Conservation (phyloP, 805 yeast species). For the Yamadazyma paraphyllophila region DNA sequence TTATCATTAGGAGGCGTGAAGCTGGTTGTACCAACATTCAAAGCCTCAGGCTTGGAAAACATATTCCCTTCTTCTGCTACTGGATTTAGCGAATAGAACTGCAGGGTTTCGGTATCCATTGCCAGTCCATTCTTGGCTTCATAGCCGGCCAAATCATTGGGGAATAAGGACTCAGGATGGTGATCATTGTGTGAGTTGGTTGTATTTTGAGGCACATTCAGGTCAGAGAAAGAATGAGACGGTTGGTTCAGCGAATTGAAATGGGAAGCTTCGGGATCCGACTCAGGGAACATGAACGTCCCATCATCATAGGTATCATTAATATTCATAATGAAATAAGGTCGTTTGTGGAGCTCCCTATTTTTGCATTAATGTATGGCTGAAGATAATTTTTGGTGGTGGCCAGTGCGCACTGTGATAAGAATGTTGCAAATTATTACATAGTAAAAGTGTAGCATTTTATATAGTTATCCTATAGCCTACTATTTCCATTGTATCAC, state of each 20-base stretch:
- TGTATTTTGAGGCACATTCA: neutral
- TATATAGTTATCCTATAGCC: no score
- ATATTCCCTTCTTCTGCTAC: neutral
- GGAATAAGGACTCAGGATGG: neutral
- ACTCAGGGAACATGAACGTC: conserved; percentile 2
- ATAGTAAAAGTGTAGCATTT: neutral
- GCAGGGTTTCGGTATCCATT: neutral
- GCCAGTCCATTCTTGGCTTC: neutral
- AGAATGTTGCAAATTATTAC: neutral
- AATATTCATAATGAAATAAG: conserved; percentile 2
- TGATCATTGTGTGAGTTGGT: neutral
- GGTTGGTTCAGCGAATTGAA: no score
- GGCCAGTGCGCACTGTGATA: conserved; percentile 1
- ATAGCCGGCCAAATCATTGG: neutral
- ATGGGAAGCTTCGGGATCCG: conserved; percentile 1
- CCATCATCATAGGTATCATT: conserved; percentile 4
- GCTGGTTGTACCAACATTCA: neutral
- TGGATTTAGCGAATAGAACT: neutral
- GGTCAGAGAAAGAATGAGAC: neutral
- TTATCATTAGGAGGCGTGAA: conserved; percentile 7
- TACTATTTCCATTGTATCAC: neutral
- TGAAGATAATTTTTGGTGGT: conserved; percentile 1
- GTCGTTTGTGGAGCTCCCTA: neutral
- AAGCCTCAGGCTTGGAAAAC: neutral
- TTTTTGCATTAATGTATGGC: conserved; percentile 1